phyloP scores from a whole-genome alignment of 208 protist species.

The Leishmania arabica region DNA sequence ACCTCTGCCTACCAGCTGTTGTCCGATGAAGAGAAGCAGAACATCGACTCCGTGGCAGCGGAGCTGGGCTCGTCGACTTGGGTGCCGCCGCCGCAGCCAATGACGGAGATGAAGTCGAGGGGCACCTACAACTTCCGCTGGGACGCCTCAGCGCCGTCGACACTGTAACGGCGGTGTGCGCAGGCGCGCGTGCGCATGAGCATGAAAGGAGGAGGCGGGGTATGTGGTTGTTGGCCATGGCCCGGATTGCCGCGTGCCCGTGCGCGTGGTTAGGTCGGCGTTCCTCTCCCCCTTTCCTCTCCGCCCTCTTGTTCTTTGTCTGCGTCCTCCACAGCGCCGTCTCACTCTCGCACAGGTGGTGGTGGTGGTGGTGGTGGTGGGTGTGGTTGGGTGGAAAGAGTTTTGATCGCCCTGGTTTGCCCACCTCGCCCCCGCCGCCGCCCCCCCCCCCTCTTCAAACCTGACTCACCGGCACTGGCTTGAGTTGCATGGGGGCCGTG shows the following conservation, averaged over 20 bases:
- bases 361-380: background rate
- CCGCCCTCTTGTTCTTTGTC: background rate
- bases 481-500: no score
- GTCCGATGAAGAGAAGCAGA: constrained; percentile 46
- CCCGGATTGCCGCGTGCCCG: background rate
- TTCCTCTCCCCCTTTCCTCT: background rate
- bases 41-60: constrained; percentile 63
- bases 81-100: constrained; percentile 58
- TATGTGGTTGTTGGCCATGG: background rate
- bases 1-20: constrained; percentile 45
- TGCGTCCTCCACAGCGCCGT: background rate
- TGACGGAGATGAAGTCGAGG: constrained; percentile 50
- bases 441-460: no score
- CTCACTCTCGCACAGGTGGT: background rate
- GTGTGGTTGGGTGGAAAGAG: background rate
- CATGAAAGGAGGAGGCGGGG: background rate
- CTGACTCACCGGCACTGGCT: no score
- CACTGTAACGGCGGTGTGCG: background rate
- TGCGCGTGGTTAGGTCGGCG: background rate
- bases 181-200: background rate
- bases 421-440: no score
- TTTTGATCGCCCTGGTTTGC: no score
- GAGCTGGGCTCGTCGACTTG: constrained; percentile 67
- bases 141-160: constrained; percentile 17
- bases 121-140: constrained; percentile 56